Percentiles rank a stretch among this genome's conserved stretches.
phyloP scores from a whole-genome alignment of 148 eudicot species.

The Rhododendron simsii region DNA sequence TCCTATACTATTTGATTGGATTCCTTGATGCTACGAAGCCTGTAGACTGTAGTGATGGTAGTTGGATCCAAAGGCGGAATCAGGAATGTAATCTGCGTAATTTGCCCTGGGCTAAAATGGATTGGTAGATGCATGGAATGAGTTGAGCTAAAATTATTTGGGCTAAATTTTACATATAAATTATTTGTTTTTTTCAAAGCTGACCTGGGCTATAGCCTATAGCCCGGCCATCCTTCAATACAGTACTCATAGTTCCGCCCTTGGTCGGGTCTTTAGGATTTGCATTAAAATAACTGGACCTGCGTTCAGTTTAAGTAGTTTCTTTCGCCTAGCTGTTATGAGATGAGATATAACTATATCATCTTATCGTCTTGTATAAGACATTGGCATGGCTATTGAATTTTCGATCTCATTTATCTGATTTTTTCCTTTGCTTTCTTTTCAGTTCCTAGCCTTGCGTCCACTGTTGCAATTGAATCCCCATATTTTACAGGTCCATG shows the following conservation, averaged over 20 bases:
- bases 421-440: constrained; percentile 8
- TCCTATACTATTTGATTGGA: constrained; percentile 8
- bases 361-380: background rate
- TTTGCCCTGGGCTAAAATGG: no score
- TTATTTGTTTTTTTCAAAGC: no score
- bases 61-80: background rate
- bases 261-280: background rate
- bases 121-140: no score
- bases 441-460: constrained; percentile 88
- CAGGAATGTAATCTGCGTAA: no score
- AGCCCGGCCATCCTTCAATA: no score
- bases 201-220: no score
- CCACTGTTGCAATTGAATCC: constrained; percentile 90
- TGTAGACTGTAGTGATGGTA: background rate
- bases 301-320: background rate
- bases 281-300: background rate
- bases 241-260: no score
- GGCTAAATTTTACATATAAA: no score
- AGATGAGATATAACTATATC: background rate
- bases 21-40: background rate
- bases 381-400: background rate
- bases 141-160: no score
- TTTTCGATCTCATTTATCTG: background rate
- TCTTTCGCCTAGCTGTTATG: background rate
- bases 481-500: constrained; percentile 76